Percentiles rank a stretch among this genome's conserved stretches.
Conservation (phyloP, 371 early-diverging fungal genomes). For the Rhizopus microsporus region DNA sequence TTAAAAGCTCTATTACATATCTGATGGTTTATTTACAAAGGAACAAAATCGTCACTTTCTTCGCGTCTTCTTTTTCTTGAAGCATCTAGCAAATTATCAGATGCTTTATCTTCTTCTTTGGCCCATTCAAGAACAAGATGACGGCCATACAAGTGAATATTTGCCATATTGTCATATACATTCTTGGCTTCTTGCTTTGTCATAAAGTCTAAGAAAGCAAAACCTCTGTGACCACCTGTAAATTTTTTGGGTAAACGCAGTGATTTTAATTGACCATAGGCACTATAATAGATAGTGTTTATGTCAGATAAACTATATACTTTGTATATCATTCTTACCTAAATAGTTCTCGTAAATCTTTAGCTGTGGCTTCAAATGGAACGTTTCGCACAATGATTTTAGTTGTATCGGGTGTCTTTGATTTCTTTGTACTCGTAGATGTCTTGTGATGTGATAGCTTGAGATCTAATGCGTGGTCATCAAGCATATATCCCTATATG, state of each 20-base stretch:
- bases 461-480: conserved; percentile 84
- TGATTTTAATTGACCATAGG: conserved; percentile 93
- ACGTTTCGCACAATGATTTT: conserved; percentile 97
- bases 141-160: conserved; percentile 98
- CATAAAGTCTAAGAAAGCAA: conserved; percentile 96
- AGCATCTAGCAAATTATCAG: neutral
- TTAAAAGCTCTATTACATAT: no score
- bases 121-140: conserved; percentile 98
- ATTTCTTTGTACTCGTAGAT: conserved; percentile 31
- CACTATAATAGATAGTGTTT: conserved; percentile 37
- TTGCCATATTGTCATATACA: conserved; percentile 85
- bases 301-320: neutral
- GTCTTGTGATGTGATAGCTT: conserved; percentile 78
- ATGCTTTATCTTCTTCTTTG: conserved; percentile 67
- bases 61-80: conserved; percentile 5
- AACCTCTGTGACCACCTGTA: conserved; percentile 96
- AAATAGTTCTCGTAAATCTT: conserved; percentile 93
- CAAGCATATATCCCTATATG: conserved; percentile 68
- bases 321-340: conserved; percentile 42
- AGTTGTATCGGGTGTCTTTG: conserved; percentile 52
- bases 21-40: neutral
- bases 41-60: neutral
- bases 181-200: conserved; percentile 92
- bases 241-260: conserved; percentile 96
- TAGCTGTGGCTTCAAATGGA: conserved; percentile 98